Conservation (phyloP, 345 rosid genomes). For the Rhizophora apiculata region DNA sequence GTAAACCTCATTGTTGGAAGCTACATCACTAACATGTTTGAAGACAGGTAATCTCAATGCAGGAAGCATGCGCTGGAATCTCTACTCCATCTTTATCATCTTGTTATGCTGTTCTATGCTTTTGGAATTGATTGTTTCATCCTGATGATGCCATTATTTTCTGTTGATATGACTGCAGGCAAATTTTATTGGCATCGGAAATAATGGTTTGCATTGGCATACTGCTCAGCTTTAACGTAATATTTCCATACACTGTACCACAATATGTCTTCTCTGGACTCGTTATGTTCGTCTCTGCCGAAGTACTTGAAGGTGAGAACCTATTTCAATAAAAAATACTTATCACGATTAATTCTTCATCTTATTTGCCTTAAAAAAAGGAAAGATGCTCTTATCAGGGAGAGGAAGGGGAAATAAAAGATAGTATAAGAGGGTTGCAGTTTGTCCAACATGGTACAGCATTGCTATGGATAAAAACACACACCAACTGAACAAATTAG, state of each 20-base stretch:
- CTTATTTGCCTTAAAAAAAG: neutral
- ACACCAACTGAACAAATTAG: no score
- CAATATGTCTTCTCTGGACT: constrained; percentile 94
- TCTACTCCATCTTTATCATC: neutral
- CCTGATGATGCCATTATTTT: constrained; percentile 3
- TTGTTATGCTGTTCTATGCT: neutral
- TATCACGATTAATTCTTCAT: neutral
- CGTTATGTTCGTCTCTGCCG: constrained; percentile 88
- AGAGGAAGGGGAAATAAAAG: no score
- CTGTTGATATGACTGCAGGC: constrained; percentile 47
- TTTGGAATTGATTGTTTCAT: neutral
- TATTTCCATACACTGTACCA: constrained; percentile 65
- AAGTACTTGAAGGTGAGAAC: constrained; percentile 90
- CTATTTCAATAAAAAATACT: no score
- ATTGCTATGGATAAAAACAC: no score
- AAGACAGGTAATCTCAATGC: constrained; percentile 65
- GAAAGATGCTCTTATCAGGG: no score
- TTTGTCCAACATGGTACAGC: no score
- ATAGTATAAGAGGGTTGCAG: no score
- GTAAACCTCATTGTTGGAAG: constrained; percentile 84
- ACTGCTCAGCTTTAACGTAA: constrained; percentile 70
- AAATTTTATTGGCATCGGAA: constrained; percentile 92
- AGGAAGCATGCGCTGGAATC: neutral
- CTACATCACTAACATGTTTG: constrained; percentile 97
- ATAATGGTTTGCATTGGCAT: constrained; percentile 77